phyloP scores from a whole-genome alignment of 495 filamentous ascomycete genomes.

The Penicillium bialowiezense region DNA sequence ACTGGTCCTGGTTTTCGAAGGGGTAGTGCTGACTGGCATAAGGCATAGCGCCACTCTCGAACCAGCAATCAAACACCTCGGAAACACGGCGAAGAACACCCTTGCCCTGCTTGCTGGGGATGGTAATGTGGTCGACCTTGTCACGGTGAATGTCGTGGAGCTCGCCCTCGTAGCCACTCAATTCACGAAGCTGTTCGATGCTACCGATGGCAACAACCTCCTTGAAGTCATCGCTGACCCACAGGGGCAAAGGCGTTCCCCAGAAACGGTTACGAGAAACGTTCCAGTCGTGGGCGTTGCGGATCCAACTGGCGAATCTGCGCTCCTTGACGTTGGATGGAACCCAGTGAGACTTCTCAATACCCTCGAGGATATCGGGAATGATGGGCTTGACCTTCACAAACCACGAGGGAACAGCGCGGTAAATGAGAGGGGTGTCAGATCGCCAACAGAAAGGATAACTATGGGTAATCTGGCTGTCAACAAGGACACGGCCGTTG shows the following conservation, averaged over 20 bases:
- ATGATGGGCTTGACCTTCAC: constrained; percentile 83
- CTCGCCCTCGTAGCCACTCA: constrained; percentile 83
- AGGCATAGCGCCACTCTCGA: constrained; percentile 92
- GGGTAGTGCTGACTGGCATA: constrained; percentile 93
- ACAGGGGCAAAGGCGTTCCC: constrained; percentile 92
- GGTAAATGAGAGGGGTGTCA: constrained; percentile 92
- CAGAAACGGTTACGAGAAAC: constrained; percentile 94
- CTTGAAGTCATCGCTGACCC: constrained; percentile 84
- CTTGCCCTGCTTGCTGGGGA: constrained; percentile 88
- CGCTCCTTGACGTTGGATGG: constrained; percentile 89
- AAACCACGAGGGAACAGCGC: constrained; percentile 94
- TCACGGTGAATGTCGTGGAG: constrained; percentile 91
- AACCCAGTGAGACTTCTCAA: constrained; percentile 92
- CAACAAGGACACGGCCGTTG: constrained; percentile 76
- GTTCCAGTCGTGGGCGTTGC: constrained; percentile 96
- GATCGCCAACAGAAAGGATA: constrained; percentile 96
- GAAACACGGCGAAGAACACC: constrained; percentile 75
- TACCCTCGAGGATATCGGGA: constrained; percentile 84
- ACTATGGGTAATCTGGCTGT: constrained; percentile 88
- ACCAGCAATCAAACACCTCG: constrained; percentile 99
- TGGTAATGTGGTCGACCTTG: constrained; percentile 94
- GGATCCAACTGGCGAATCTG: constrained; percentile 82
- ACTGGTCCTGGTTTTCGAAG: constrained; percentile 85
- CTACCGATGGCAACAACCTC: constrained; percentile 88
- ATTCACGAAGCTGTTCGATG: constrained; percentile 76